Conservation (phyloP, 306 rosid species). For the Dalbergia cochinchinensis region DNA sequence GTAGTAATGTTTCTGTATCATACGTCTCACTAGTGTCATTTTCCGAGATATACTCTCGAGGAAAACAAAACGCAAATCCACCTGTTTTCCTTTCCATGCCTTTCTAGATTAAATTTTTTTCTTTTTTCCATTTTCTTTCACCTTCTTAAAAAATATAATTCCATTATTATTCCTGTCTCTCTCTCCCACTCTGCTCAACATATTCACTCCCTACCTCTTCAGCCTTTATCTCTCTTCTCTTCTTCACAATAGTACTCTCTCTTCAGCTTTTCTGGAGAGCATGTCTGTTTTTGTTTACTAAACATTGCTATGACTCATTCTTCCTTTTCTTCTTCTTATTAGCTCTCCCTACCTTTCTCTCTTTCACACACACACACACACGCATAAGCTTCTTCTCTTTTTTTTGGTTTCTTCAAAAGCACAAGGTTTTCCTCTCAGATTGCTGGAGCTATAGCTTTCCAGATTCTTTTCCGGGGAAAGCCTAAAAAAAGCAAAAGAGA, state of each 20-base stretch:
- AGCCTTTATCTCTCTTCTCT: constrained; percentile 27
- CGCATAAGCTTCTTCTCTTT: constrained; percentile 13
- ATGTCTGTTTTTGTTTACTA: constrained; percentile 58
- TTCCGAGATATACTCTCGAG: constrained; percentile 81
- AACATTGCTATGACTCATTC: constrained; percentile 42
- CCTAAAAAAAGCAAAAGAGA: constrained; percentile 38
- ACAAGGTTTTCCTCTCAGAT: constrained; percentile 43
- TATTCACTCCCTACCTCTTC: constrained; percentile 16
- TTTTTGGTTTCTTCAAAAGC: constrained; percentile 5
- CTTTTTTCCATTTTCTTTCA: constrained; percentile 35
- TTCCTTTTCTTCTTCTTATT: constrained; percentile 36
- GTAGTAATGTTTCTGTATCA: constrained; percentile 37
- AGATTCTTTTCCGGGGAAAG: constrained; percentile 54
- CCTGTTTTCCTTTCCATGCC: constrained; percentile 50
- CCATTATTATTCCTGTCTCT: constrained; percentile 21
- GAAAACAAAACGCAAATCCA: constrained; percentile 61
- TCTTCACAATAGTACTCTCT: too few species aligned
- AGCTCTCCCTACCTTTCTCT: background rate
- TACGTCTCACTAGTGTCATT: constrained; percentile 77
- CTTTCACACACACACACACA: background rate
- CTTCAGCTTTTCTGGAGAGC: background rate
- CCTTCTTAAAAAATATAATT: background rate
- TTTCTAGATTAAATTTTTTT: constrained; percentile 32
- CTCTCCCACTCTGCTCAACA: constrained; percentile 14
- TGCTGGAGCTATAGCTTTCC: constrained; percentile 45